Percentiles rank a stretch among this genome's conserved stretches.
Evolutionary conservation across 1,284 basidiomycete species (phyloP).

Genomic region (Chalciporus sp.): DNA sequence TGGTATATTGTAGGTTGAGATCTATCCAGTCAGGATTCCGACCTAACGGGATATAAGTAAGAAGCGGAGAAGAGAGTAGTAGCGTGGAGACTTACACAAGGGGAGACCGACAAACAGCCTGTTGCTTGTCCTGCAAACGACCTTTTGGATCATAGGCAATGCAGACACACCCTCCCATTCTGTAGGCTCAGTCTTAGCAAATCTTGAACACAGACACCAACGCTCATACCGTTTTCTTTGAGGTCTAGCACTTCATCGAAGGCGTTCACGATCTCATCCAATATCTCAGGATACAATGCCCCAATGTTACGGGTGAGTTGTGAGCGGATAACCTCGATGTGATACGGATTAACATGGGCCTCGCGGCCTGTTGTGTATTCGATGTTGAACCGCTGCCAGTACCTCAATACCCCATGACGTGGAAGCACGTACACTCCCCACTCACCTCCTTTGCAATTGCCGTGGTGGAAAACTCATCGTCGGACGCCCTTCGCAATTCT

Average conservation of each 20-base stretch:
- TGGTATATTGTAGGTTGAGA: background rate
- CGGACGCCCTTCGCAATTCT: conserved; percentile 42
- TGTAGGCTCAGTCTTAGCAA: background rate
- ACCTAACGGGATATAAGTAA: background rate
- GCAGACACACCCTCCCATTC: conserved; percentile 30
- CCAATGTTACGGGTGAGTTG: conserved; percentile 35
- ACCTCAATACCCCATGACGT: no score
- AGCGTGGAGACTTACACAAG: background rate
- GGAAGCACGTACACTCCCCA: background rate
- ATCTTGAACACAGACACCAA: no score
- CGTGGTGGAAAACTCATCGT: conserved; percentile 39
- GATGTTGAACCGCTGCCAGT: conserved; percentile 18
- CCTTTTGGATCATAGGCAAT: conserved; percentile 11
- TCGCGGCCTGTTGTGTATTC: conserved; percentile 31
- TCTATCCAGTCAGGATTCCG: background rate
- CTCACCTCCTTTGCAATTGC: conserved; percentile 39
- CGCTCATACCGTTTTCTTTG: no score
- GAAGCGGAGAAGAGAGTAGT: background rate
- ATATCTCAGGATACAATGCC: conserved; percentile 24
- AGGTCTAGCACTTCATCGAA: conserved; percentile 27
- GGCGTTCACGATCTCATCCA: conserved; percentile 33
- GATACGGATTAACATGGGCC: conserved; percentile 27
- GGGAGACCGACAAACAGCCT: background rate
- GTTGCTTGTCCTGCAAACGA: background rate
- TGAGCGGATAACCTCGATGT: conserved; percentile 24